Evolutionary conservation across 805 yeast genomes (phyloP).

Genomic region (Kodamaea leandrae): DNA sequence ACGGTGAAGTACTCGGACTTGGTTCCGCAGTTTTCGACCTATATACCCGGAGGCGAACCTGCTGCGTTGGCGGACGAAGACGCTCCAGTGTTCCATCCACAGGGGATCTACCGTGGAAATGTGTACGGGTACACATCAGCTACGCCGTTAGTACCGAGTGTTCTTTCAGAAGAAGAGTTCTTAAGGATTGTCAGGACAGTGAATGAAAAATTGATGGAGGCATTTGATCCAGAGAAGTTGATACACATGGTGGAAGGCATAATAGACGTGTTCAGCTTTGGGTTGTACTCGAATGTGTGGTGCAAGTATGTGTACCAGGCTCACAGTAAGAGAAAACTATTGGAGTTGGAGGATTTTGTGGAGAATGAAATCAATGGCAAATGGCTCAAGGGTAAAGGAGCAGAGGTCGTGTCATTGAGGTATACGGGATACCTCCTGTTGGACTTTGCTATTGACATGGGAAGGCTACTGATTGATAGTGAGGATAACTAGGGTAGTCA

Average conservation of each 20-base stretch:
- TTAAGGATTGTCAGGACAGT: slow-evolving; percentile 39
- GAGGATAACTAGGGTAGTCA: neutral
- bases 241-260: slow-evolving; percentile 35
- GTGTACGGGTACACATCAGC: slow-evolving; percentile 52
- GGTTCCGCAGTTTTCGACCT: slow-evolving; percentile 55
- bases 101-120: slow-evolving; percentile 40
- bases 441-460: slow-evolving; percentile 45
- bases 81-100: slow-evolving; percentile 27
- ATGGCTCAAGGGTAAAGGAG: slow-evolving; percentile 17
- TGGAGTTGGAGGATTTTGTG: slow-evolving; percentile 43
- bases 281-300: slow-evolving; percentile 28
- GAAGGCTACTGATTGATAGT: neutral
- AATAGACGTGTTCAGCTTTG: slow-evolving; percentile 39
- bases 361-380: slow-evolving; percentile 19
- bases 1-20: slow-evolving; percentile 28
- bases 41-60: slow-evolving; percentile 60
- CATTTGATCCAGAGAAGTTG: slow-evolving; percentile 36
- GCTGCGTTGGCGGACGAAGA: slow-evolving; percentile 45
- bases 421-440: slow-evolving; percentile 47
- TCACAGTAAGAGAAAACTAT: slow-evolving; percentile 30
- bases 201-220: slow-evolving; percentile 41
- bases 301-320: slow-evolving; percentile 15
- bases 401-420: slow-evolving; percentile 49
- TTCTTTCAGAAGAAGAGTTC: slow-evolving; percentile 35
- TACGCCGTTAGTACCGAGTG: slow-evolving; percentile 41